These are phyloP conservation scores for Fennellomyces sp. DNA, from an alignment of 371 early-diverging fungal genomes.

Conservation along the genomic window DNA sequence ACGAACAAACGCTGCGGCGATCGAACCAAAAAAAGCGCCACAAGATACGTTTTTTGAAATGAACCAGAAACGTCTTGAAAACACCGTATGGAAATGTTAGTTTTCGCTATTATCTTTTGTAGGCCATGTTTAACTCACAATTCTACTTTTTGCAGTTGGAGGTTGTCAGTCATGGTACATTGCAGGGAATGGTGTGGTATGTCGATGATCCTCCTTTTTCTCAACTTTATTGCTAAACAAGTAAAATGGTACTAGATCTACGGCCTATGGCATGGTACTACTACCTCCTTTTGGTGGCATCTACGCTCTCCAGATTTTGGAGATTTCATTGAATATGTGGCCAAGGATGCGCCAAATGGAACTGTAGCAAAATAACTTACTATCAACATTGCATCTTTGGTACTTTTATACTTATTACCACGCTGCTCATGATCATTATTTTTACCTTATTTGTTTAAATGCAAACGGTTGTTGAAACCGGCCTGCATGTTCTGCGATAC, in stretches of 20 bases:
- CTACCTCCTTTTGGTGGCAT: neutral
- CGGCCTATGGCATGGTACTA: neutral
- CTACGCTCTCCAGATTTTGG: neutral
- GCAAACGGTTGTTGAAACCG: too few species aligned
- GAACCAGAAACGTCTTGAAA: slow-evolving; percentile 12
- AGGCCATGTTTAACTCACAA: too few species aligned
- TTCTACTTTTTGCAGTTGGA: too few species aligned
- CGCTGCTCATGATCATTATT: too few species aligned
- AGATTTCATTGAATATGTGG: neutral
- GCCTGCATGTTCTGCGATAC: too few species aligned
- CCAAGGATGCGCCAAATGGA: neutral
- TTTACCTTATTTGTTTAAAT: too few species aligned
- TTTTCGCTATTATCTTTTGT: too few species aligned
- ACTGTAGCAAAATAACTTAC: neutral
- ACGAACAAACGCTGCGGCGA: slow-evolving; percentile 10
- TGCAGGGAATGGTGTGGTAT: slow-evolving; percentile 27
- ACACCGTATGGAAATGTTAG: slow-evolving; percentile 19
- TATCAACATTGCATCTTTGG: too few species aligned
- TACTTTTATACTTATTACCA: too few species aligned
- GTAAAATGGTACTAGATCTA: neutral
- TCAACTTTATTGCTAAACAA: slow-evolving; percentile 65
- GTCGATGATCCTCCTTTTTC: too few species aligned
- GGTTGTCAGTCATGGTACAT: slow-evolving; percentile 2
- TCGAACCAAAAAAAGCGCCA: slow-evolving; percentile 20
- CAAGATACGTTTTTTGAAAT: slow-evolving; percentile 17